Percentiles rank a stretch among this genome's conserved stretches.
phyloP scores from a whole-genome alignment of 495 filamentous ascomycete genomes.

The Hyaloscypha variabilis region DNA sequence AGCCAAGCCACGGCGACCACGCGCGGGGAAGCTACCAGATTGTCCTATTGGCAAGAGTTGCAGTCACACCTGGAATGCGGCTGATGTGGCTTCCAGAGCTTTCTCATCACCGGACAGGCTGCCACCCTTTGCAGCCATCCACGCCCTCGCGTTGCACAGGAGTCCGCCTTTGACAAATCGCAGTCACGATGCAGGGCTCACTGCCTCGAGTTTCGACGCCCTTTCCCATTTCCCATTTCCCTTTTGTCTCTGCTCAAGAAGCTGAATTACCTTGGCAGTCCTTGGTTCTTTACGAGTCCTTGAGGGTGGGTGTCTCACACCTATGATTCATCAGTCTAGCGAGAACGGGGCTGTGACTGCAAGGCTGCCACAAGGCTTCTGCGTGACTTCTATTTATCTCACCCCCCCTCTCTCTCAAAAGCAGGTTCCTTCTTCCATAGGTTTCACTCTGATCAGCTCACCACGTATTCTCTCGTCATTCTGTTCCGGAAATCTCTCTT shows the following conservation, averaged over 20 bases:
- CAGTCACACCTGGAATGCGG: conserved; percentile 29
- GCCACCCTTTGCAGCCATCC: neutral
- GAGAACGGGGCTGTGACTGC: conserved; percentile 7
- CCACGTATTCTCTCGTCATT: conserved; percentile 8
- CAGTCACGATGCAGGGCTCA: conserved; percentile 2
- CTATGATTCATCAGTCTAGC: conserved; percentile 21
- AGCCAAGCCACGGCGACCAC: neutral
- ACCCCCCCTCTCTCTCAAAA: conserved; percentile 4
- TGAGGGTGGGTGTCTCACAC: conserved; percentile 16
- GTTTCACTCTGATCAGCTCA: conserved; percentile 7
- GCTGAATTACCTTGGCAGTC: conserved; percentile 8
- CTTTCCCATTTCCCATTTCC: neutral
- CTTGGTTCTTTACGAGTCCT: conserved; percentile 1
- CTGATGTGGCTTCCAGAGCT: conserved; percentile 19
- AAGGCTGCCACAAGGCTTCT: conserved; percentile 25
- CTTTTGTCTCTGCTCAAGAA: neutral
- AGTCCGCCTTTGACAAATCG: neutral
- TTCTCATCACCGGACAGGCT: conserved; percentile 22
- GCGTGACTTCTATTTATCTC: conserved; percentile 31
- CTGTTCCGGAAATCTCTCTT: neutral
- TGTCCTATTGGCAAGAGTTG: neutral
- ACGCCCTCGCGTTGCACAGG: neutral
- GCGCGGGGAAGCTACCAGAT: neutral
- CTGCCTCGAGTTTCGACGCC: too few species aligned
- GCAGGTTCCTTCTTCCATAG: neutral